Evolutionary conservation across 768 basidiomycete species (phyloP).

Genomic region (Naematelia encephala): DNA sequence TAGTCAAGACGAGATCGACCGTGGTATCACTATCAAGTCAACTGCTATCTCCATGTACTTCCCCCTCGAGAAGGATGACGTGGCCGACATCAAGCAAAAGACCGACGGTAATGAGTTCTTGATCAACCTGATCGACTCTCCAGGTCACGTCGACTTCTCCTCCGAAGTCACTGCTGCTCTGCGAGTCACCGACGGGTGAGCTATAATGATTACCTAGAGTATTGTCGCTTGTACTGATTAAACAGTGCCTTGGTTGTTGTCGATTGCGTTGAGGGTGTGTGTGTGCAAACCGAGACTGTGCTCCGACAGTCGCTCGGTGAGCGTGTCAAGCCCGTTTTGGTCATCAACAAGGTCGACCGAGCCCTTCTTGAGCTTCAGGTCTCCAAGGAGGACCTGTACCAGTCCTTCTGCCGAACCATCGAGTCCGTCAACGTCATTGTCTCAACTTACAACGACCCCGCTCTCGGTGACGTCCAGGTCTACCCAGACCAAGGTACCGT

Average conservation of each 20-base stretch:
- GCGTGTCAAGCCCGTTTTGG: conserved; percentile 98
- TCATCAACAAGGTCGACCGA: conserved; percentile 99
- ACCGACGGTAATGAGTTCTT: conserved; percentile 92
- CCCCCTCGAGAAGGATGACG: conserved; percentile 84
- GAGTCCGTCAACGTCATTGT: conserved; percentile 98
- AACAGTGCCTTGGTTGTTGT: conserved; percentile 94
- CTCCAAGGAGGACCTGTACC: conserved; percentile 92
- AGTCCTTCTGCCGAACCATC: conserved; percentile 95
- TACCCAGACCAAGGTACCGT: conserved; percentile 98
- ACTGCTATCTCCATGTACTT: conserved; percentile 99
- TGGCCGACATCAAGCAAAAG: conserved; percentile 84
- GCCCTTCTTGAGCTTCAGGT: conserved; percentile 98
- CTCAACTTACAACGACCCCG: conserved; percentile 90
- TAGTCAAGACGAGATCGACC: conserved; percentile 91
- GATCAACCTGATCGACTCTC: conserved; percentile 99
- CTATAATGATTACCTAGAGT: background rate
- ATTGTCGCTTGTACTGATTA: conserved; percentile 1
- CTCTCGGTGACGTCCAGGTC: conserved; percentile 96
- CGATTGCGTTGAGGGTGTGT: conserved; percentile 99
- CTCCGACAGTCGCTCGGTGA: conserved; percentile 94
- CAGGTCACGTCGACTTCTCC: conserved; percentile 99
- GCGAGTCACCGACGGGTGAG: conserved; percentile 85
- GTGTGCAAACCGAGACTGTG: conserved; percentile 99
- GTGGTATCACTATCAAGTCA: conserved; percentile 99
- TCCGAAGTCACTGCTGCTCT: conserved; percentile 99